phyloP scores from a whole-genome alignment of 2,329 filamentous ascomycete species.

The Aspergillus phoenicis region DNA sequence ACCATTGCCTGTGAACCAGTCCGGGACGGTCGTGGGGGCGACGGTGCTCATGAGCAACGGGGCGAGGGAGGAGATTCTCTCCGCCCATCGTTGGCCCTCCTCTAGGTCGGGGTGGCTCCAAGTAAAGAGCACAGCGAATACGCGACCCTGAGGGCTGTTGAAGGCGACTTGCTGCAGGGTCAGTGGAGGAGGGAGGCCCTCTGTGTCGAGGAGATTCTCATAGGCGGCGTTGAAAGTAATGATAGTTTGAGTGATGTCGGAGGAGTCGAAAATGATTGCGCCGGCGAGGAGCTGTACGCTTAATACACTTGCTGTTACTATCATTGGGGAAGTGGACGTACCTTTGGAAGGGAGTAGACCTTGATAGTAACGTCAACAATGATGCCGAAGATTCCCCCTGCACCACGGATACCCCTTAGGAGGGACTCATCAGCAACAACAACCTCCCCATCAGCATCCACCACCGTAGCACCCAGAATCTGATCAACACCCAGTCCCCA shows the following conservation, averaged over 20 bases:
- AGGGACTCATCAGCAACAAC: conserved; percentile 16
- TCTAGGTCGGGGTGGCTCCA: conserved; percentile 19
- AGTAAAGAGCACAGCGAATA: conserved; percentile 13
- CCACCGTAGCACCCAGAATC: conserved; percentile 32
- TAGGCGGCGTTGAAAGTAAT: conserved; percentile 19
- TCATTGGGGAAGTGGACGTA: background rate
- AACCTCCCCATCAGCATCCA: conserved; percentile 17
- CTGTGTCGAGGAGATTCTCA: conserved; percentile 12
- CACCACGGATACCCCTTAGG: conserved; percentile 22
- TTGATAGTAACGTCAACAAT: conserved; percentile 23
- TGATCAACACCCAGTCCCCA: conserved; percentile 43
- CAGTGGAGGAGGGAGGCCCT: conserved; percentile 12
- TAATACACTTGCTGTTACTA: too few relatives aligned
- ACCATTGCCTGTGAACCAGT: conserved; percentile 7
- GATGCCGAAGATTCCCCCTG: conserved; percentile 23
- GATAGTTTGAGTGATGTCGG: conserved; percentile 13
- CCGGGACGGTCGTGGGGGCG: conserved; percentile 15
- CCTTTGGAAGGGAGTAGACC: conserved; percentile 18
- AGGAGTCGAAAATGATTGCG: conserved; percentile 19
- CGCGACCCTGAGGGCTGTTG: conserved; percentile 16
- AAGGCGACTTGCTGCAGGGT: conserved; percentile 19
- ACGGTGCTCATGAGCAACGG: conserved; percentile 20
- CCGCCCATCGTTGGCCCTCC: conserved; percentile 20
- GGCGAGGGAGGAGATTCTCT: conserved; percentile 18
- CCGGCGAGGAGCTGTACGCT: conserved; percentile 22